These are phyloP conservation scores for Apophysomyces trapeziformis DNA, from an alignment of 371 early-diverging fungal genomes.

Conservation along the genomic window DNA sequence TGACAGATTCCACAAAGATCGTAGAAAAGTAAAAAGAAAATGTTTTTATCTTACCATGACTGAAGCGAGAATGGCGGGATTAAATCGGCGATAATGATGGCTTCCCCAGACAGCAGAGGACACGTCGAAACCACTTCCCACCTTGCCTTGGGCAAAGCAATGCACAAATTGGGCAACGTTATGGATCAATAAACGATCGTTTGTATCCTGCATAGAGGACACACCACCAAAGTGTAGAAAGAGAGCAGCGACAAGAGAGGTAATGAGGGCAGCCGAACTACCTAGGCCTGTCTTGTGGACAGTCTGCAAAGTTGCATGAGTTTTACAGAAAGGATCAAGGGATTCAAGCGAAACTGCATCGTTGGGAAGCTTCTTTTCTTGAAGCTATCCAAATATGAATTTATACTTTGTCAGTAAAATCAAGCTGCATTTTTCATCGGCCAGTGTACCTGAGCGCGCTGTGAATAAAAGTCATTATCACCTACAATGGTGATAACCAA, in stretches of 20 bases:
- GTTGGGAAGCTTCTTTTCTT: slow-evolving; percentile 49
- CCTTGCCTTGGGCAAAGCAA: slow-evolving; percentile 96
- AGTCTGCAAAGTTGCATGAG: slow-evolving; percentile 67
- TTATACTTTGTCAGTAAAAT: no score
- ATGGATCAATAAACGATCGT: slow-evolving; percentile 65
- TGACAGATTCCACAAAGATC: no score
- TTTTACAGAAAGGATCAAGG: slow-evolving; percentile 73
- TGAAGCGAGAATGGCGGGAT: slow-evolving; percentile 67
- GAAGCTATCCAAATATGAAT: slow-evolving; percentile 38
- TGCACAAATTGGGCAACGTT: slow-evolving; percentile 91
- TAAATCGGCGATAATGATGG: slow-evolving; percentile 86
- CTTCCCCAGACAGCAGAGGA: slow-evolving; percentile 90
- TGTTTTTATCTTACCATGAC: slow-evolving; percentile 55
- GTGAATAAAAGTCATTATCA: slow-evolving; percentile 96
- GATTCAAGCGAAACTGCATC: slow-evolving; percentile 61
- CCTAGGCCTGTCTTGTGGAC: slow-evolving; percentile 97
- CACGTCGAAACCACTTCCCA: slow-evolving; percentile 97
- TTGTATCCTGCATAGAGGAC: slow-evolving; percentile 22
- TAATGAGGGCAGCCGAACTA: slow-evolving; percentile 92
- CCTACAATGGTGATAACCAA: slow-evolving; percentile 78
- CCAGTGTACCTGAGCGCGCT: slow-evolving; percentile 62
- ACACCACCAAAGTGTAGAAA: slow-evolving; percentile 68
- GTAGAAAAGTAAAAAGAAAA: no score
- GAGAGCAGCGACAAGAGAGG: slow-evolving; percentile 84
- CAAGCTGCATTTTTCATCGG: no score